Conservation (phyloP, 2,329 filamentous ascomycete species). For the Aspergillus eucalypticola region DNA sequence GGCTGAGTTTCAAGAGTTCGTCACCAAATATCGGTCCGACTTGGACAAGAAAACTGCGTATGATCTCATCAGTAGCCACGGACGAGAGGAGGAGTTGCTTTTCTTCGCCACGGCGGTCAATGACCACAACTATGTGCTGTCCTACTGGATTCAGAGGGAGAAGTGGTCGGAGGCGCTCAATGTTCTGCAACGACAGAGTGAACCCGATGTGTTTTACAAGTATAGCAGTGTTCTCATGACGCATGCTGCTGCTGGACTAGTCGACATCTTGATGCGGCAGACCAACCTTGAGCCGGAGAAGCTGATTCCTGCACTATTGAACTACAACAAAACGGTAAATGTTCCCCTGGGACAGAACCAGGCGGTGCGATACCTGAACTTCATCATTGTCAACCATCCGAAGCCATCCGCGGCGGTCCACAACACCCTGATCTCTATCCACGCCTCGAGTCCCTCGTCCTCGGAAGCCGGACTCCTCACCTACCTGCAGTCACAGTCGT, state of each 20-base stretch:
- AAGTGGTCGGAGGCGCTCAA: constrained; percentile 83
- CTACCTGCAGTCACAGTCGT: constrained; percentile 88
- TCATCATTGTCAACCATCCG: constrained; percentile 80
- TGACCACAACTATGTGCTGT: constrained; percentile 91
- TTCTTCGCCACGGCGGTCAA: constrained; percentile 86
- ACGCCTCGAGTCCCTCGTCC: constrained; percentile 78
- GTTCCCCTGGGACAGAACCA: constrained; percentile 76
- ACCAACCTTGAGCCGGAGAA: constrained; percentile 79
- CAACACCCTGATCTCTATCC: constrained; percentile 95
- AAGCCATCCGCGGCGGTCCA: constrained; percentile 83
- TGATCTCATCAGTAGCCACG: constrained; percentile 93
- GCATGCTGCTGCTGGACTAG: constrained; percentile 77
- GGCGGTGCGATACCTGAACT: constrained; percentile 88
- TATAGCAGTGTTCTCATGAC: constrained; percentile 97
- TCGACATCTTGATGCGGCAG: constrained; percentile 96
- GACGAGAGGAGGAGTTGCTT: constrained; percentile 86
- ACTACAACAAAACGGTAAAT: constrained; percentile 76
- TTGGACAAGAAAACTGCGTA: constrained; percentile 91
- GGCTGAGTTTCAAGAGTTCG: constrained; percentile 84
- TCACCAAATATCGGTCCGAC: constrained; percentile 79
- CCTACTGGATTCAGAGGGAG: constrained; percentile 96
- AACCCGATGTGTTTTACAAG: constrained; percentile 90
- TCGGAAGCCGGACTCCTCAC: constrained; percentile 83
- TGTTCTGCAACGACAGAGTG: constrained; percentile 89
- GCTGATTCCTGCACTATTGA: constrained; percentile 88